These are phyloP conservation scores for Malania oleifera DNA, from an alignment of 164 flowering plant genomes.

Conservation along the genomic window DNA sequence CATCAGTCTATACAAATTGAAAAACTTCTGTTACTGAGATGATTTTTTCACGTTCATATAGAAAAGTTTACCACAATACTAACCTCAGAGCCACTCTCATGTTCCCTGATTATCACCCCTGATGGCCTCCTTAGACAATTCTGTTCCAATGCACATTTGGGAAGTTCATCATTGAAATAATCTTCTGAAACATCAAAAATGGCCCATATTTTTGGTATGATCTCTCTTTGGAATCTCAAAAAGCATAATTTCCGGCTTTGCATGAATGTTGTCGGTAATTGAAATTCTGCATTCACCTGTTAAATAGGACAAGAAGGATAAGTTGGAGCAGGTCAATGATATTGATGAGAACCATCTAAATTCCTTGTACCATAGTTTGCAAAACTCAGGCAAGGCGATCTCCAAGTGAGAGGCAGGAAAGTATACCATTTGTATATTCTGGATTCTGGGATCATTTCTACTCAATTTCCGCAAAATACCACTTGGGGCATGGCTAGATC, in stretches of 20 bases:
- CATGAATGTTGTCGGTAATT: constrained; percentile 1
- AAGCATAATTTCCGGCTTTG: constrained; percentile 2
- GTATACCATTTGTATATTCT: not conserved
- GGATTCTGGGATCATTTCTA: not conserved
- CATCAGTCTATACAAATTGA: too few species aligned
- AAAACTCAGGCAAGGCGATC: too few species aligned
- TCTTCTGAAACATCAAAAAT: constrained; percentile 6
- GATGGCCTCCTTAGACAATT: constrained; percentile 9
- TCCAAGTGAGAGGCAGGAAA: not conserved
- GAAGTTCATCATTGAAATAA: not conserved
- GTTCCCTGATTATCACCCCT: constrained; percentile 3
- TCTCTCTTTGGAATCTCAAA: not conserved
- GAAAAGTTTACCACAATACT: not conserved
- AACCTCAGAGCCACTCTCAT: not conserved
- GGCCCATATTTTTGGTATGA: not conserved
- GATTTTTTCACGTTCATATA: not conserved
- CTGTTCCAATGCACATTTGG: not conserved
- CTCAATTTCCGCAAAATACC: not conserved
- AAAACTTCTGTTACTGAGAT: too few species aligned
- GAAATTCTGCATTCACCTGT: constrained; percentile 9
- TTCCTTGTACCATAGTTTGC: not conserved
- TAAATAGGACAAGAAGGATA: not conserved
- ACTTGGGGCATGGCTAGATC: not conserved
- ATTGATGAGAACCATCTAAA: not conserved
- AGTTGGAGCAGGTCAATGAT: not conserved